Evolutionary conservation across 805 yeast species (phyloP).

Genomic region (Yamadazyma paraphyllophila): DNA sequence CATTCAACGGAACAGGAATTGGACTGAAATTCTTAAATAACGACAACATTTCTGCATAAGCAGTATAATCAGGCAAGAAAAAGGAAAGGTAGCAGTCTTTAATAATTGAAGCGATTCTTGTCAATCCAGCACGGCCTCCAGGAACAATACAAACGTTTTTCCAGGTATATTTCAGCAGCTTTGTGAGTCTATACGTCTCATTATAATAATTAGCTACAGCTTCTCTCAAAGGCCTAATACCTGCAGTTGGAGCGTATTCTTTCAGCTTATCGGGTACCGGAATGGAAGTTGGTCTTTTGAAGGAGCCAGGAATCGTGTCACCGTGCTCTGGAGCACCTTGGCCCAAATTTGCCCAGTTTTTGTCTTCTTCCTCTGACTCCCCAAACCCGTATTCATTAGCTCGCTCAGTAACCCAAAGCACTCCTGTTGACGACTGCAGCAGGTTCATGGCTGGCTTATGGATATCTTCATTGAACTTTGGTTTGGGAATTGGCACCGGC

Average conservation of each 20-base stretch:
- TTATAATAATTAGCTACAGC: conserved; percentile 60
- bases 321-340: conserved; percentile 69
- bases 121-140: conserved; percentile 63
- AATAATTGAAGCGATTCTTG: conserved; percentile 59
- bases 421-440: conserved; percentile 60
- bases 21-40: conserved; percentile 62
- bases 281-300: conserved; percentile 48
- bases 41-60: conserved; percentile 63
- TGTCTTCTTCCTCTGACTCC: conserved; percentile 28
- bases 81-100: conserved; percentile 58
- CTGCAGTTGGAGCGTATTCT: conserved; percentile 62
- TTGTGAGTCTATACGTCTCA: conserved; percentile 49
- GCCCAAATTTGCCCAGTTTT: conserved; percentile 58
- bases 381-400: conserved; percentile 56
- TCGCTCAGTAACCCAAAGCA: conserved; percentile 62
- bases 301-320: conserved; percentile 55
- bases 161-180: conserved; percentile 52
- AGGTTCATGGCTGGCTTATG: conserved; percentile 60
- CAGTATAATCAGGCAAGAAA: conserved; percentile 63
- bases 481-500: conserved; percentile 52
- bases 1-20: conserved; percentile 59
- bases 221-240: conserved; percentile 50
- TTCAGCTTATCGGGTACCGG: conserved; percentile 47
- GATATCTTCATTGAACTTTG: conserved; percentile 41
- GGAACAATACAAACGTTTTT: conserved; percentile 64